phyloP scores from a whole-genome alignment of 139 green algal species.

The Tetradesmus lagerheimii region DNA sequence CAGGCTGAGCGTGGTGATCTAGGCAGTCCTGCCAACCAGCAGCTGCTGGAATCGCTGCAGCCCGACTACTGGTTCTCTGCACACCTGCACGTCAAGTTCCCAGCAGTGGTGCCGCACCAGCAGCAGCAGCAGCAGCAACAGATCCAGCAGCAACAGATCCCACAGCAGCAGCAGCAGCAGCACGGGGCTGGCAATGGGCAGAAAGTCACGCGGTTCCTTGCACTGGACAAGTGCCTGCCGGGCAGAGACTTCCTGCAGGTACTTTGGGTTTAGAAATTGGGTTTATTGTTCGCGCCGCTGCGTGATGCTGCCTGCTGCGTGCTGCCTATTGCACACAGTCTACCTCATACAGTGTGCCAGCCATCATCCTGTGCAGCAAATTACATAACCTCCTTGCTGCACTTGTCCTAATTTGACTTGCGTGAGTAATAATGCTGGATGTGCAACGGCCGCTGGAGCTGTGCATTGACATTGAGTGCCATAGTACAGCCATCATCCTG shows the following conservation, averaged over 20 bases:
- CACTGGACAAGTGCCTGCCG: slow-evolving; percentile 98
- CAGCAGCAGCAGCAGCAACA: slow-evolving; percentile 42
- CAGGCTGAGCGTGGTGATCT: slow-evolving; percentile 64
- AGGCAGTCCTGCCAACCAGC: slow-evolving; percentile 74
- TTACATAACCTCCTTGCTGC: too few species aligned
- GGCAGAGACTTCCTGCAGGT: slow-evolving; percentile 94
- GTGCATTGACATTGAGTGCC: slow-evolving; percentile 93
- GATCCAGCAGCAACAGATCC: slow-evolving; percentile 1
- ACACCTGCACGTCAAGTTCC: slow-evolving; percentile 97
- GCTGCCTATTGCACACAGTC: too few species aligned
- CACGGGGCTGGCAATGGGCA: background rate
- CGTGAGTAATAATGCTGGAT: too few species aligned
- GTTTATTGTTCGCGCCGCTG: too few species aligned
- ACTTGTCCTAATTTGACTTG: too few species aligned
- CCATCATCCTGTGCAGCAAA: too few species aligned
- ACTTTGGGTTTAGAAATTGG: too few species aligned
- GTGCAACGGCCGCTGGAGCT: slow-evolving; percentile 71
- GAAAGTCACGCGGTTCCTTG: slow-evolving; percentile 88
- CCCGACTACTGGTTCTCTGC: slow-evolving; percentile 96
- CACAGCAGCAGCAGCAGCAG: slow-evolving; percentile 38
- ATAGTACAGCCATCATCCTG: background rate
- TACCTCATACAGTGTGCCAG: too few species aligned
- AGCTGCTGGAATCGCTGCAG: slow-evolving; percentile 81
- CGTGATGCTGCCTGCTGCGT: too few species aligned
- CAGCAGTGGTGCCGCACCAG: slow-evolving; percentile 86